These are phyloP conservation scores for Fusarium nodosum DNA, from an alignment of 2,329 filamentous ascomycete genomes.

Conservation along the genomic window DNA sequence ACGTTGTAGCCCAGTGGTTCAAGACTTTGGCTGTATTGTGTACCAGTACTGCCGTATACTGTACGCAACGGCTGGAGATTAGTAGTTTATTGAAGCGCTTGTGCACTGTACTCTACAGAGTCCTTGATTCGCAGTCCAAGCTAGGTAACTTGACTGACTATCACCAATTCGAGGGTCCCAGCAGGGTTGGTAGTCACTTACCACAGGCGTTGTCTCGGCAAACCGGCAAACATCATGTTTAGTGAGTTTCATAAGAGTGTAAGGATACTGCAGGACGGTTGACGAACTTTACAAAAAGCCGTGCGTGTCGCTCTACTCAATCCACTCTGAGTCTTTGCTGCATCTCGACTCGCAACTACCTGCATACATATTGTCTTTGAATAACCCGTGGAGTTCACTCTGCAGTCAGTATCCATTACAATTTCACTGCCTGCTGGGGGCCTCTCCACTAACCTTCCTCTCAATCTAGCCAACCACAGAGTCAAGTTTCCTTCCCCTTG, in stretches of 20 bases:
- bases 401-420: neutral
- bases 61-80: neutral
- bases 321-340: neutral
- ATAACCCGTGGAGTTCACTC: neutral
- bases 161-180: slow-evolving; percentile 15
- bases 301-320: neutral
- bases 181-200: slow-evolving; percentile 2
- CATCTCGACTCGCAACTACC: neutral
- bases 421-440: neutral
- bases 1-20: slow-evolving; percentile 13
- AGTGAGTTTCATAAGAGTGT: slow-evolving; percentile 4
- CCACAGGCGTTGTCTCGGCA: slow-evolving; percentile 11
- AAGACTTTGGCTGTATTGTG: neutral
- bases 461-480: neutral
- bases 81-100: neutral
- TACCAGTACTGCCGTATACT: neutral
- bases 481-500: neutral
- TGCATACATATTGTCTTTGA: neutral
- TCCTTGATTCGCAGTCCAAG: slow-evolving; percentile 5
- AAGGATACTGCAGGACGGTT: neutral
- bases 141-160: slow-evolving; percentile 18
- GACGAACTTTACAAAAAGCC: neutral
- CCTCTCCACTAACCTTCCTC: neutral
- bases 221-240: slow-evolving; percentile 20
- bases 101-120: neutral